Conservation (phyloP, 2,329 filamentous ascomycete genomes). For the Hypoxylon sp. region DNA sequence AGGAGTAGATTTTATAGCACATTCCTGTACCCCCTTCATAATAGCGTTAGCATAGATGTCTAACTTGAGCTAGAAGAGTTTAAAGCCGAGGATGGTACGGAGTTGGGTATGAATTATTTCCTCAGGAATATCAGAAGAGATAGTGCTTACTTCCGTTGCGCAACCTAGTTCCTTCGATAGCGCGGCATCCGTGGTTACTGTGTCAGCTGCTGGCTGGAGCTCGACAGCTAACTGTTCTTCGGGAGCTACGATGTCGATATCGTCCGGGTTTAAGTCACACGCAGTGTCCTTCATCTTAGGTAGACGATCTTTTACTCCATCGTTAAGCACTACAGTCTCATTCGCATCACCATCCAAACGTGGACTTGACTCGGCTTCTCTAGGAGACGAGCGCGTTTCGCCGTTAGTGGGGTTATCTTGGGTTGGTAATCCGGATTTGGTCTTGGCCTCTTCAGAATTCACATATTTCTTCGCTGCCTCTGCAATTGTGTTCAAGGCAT, state of each 20-base stretch:
- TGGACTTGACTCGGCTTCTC: constrained; percentile 4
- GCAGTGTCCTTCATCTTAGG: constrained; percentile 44
- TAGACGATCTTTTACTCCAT: constrained; percentile 25
- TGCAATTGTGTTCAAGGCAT: constrained; percentile 66
- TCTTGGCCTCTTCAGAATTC: constrained; percentile 55
- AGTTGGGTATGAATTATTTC: constrained; percentile 1
- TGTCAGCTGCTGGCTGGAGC: constrained; percentile 38
- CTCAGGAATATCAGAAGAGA: not conserved
- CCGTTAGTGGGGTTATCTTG: constrained; percentile 7
- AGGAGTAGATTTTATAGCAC: constrained; percentile 11
- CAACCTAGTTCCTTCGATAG: constrained; percentile 25
- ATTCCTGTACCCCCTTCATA: constrained; percentile 13
- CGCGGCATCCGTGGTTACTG: constrained; percentile 27
- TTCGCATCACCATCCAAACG: constrained; percentile 13
- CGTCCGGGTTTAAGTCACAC: constrained; percentile 60
- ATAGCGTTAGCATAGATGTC: constrained; percentile 19
- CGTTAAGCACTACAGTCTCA: not conserved
- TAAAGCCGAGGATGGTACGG: not conserved
- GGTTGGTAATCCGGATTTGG: constrained; percentile 4
- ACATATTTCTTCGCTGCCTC: constrained; percentile 68
- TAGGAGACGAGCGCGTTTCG: constrained; percentile 17
- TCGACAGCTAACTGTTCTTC: constrained; percentile 57
- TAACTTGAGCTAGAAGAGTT: not conserved
- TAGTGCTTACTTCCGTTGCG: constrained; percentile 29
- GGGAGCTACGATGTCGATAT: constrained; percentile 66